Conservation (phyloP, 225 moss, liverwort and hornwort genomes). For the Sphagnum tenellum region DNA sequence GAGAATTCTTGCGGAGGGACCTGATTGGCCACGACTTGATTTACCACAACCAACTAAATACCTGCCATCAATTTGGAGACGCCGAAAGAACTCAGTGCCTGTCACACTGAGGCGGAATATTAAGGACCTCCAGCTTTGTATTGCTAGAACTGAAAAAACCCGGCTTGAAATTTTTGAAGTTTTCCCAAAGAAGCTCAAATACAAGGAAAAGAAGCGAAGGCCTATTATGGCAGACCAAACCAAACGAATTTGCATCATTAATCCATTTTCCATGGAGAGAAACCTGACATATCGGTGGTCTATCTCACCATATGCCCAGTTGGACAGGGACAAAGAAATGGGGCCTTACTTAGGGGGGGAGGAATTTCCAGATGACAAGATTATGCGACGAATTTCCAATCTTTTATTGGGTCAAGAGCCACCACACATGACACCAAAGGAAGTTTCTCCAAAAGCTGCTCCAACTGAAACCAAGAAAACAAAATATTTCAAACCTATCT, state of each 20-base stretch:
- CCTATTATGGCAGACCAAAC: conserved; percentile 3
- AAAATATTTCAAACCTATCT: too few relatives aligned
- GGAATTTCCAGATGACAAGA: conserved; percentile 23
- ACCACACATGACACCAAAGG: too few relatives aligned
- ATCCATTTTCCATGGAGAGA: conserved; percentile 32
- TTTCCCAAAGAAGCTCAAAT: conserved; percentile 12
- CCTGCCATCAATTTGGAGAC: conserved; percentile 17
- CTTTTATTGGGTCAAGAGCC: conserved; percentile 7
- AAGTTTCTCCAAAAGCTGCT: too few relatives aligned
- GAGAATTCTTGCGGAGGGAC: conserved; percentile 10
- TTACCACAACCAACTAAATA: conserved; percentile 18
- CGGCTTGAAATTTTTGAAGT: conserved; percentile 18
- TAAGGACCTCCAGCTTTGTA: conserved; percentile 24
- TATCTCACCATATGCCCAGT: conserved; percentile 28
- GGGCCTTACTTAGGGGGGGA: background rate
- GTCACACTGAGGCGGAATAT: conserved; percentile 8
- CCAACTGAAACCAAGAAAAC: too few relatives aligned
- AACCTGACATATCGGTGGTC: conserved; percentile 34
- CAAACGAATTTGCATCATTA: conserved; percentile 21
- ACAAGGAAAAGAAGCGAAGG: conserved; percentile 9
- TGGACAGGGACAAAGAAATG: conserved; percentile 17
- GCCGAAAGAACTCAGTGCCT: conserved; percentile 29
- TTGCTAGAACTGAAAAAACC: conserved; percentile 9
- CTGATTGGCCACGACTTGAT: conserved; percentile 5
- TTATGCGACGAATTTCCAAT: conserved; percentile 17